Base-by-base conservation (phyloP, 345 rosid species). In the Excoecaria cochinchinensis region DNA sequence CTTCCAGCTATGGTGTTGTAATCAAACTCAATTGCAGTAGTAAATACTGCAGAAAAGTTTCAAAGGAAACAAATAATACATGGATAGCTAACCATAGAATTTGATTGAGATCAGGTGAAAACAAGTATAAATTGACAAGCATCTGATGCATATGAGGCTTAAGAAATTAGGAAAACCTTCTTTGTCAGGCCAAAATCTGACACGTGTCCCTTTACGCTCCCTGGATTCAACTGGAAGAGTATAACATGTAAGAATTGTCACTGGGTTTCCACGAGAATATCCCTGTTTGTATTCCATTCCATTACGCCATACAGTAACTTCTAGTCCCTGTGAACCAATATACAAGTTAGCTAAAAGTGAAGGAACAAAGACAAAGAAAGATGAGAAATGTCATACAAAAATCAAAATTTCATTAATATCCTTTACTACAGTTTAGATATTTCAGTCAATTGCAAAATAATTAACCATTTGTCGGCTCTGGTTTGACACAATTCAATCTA, bases 131-230 rank as follows among this genome's bases (percentile, higher is more conserved):
- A 66, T 61, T 9, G n/a, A 24, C 42, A 66, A 73, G 8, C 73
- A 70, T 72, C 44, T 68, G 22, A 50, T 14, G 31, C n/a, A 36
- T 25, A 70, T 24, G 48, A 5, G 6, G 48, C 63, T 59, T 47
- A 51, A 55, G 42, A 72, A 69, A 42, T 70, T 40, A 72, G 77
- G 53, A 75, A 64, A 79, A 96, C 99, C 96, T 89, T 92, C 88
- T 82, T 87, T 85, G 88, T 96, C 99, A 64, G 99, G 99, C 98
- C 99, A 93, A 87, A 96, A 96, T 74, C 86, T 84, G 79, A 96
- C 87, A 75, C 83, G 6, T 63, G 98, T 96, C 75, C 99, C 99
- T 79, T 82, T 82, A 70, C 74, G 80, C 71, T 76, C 87, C 77
- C 84, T 88, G 57, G 84, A 85, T 78, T 90, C 99, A 77, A 17